phyloP scores from a whole-genome alignment of 768 basidiomycete genomes.

The Rhizopogon vesiculosus region DNA sequence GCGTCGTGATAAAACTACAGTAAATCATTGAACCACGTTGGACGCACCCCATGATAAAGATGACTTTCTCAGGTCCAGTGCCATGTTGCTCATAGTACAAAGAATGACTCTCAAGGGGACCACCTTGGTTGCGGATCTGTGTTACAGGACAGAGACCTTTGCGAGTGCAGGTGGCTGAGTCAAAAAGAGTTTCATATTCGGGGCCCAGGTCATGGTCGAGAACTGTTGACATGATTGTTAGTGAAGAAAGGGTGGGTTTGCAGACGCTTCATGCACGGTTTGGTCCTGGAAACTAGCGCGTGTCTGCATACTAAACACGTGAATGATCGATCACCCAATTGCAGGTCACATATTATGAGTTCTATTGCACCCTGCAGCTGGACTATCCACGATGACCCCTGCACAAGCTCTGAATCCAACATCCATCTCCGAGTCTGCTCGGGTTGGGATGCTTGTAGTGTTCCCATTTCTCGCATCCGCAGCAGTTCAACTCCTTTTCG shows the following conservation, averaged over 20 bases:
- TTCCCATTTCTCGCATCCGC: neutral
- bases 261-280: no score
- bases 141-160: conserved; percentile 79
- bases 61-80: conserved; percentile 52
- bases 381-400: no score
- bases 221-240: conserved; percentile 2
- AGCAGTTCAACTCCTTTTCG: neutral
- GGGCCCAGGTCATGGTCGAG: conserved; percentile 7
- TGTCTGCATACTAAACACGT: no score
- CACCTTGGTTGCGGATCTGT: conserved; percentile 39
- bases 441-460: neutral
- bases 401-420: neutral
- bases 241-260: neutral
- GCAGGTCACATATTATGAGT: no score
- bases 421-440: neutral
- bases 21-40: neutral
- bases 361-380: no score
- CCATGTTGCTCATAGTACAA: conserved; percentile 83
- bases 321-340: no score
- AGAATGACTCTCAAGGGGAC: conserved; percentile 59
- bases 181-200: conserved; percentile 45
- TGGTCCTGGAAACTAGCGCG: no score
- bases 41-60: conserved; percentile 72
- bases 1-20: neutral
- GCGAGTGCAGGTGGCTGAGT: conserved; percentile 54